Conservation (phyloP, 176 grass and related monocot genomes). For the Secale cereale region DNA sequence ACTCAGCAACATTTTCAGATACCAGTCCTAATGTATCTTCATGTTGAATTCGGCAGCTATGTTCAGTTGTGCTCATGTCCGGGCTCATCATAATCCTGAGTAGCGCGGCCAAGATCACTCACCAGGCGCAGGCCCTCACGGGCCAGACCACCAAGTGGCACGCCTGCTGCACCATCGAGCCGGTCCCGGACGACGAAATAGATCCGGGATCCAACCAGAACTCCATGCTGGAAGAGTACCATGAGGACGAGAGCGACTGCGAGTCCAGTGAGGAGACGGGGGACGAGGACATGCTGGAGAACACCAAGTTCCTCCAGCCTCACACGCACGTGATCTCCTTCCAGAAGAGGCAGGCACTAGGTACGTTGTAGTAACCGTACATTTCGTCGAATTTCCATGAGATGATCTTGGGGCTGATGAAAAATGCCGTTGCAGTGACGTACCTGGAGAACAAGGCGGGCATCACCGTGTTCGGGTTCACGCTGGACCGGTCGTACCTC, state of each 20-base stretch:
- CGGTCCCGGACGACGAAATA: neutral
- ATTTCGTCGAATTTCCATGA: neutral
- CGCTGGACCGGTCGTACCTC: constrained; percentile 74
- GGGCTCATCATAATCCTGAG: constrained; percentile 81
- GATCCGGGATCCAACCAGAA: constrained; percentile 10
- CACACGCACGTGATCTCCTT: constrained; percentile 53
- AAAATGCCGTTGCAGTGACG: constrained; percentile 48
- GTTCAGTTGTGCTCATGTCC: constrained; percentile 76
- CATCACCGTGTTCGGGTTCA: constrained; percentile 94
- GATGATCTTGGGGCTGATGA: neutral
- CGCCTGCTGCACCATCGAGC: constrained; percentile 84
- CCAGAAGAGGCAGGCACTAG: constrained; percentile 90
- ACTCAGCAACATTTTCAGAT: too few relatives aligned
- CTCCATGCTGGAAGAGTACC: constrained; percentile 25
- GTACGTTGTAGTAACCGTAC: neutral
- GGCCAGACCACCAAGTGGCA: constrained; percentile 94
- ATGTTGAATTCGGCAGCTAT: constrained; percentile 42
- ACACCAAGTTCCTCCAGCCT: constrained; percentile 44
- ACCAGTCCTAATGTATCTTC: too few relatives aligned
- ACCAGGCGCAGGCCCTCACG: constrained; percentile 87
- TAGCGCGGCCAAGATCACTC: constrained; percentile 88
- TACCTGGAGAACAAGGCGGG: constrained; percentile 93
- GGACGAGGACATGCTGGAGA: constrained; percentile 70
- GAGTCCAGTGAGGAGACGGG: constrained; percentile 47
- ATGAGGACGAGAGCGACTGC: neutral